Base-by-base conservation (phyloP, 2,329 filamentous ascomycete species). In the Aspergillus sp. region DNA sequence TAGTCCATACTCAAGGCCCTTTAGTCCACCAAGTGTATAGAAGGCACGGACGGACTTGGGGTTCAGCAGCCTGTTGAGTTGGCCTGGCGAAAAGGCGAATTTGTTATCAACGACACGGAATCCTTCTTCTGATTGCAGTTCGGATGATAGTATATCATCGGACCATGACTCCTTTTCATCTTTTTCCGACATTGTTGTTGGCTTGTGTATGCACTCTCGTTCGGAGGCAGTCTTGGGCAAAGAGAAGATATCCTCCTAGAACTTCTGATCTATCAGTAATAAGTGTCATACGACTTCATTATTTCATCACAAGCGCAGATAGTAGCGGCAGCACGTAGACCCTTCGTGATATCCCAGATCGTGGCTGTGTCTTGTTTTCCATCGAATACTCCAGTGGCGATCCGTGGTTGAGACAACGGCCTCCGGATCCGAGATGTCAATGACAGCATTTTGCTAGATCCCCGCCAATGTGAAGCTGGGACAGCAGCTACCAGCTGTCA, bases 1-100 rank as follows among this genome's bases (percentile, higher is more conserved):
- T 30, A 97, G 77, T 7, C 92, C 93, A 68, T 86, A 89, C 73
- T 95, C 91, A 48, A 97, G 74, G 0, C 93, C 93, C n/a, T 75
- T 75, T n/a, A 96, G 74, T 22, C 93, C 93, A 48, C 93, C 92
- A 4, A 97, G 72, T 12, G 87, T 87, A 68, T 88, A 89, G 65
- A 93, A 96, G 0, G 91, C 92, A 13, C 88, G 80, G 55, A 96
- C 76, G 59, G 86, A 96, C 78, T 96, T 96, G 2, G 93, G 93
- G 70, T 96, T 95, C 60, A 93, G 86, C 76, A 96, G 83, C 74
- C 96, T 96, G 66, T 87, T 88, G 61, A 97, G 80, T 68, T 96
- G 88, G 15, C 93, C 92, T 0, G 74, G 74, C 1, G 87, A 85
- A 70, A 91, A 96, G n/a, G 91, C 92, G 68, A 96, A 96, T 0